Evolutionary conservation across 192 early-diverging fungal genomes (phyloP).

Genomic region (Neocallimastix lanati): DNA sequence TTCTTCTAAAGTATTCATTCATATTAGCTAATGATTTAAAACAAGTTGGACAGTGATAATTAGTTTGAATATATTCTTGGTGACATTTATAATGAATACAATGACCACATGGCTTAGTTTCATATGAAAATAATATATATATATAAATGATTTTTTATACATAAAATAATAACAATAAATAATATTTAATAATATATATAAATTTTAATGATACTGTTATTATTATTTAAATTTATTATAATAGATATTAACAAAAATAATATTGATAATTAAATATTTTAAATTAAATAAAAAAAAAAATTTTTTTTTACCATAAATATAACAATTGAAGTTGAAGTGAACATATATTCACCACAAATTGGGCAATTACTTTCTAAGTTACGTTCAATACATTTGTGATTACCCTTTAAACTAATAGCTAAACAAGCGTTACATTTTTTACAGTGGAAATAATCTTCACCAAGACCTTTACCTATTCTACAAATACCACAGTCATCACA

Average conservation of each 20-base stretch:
- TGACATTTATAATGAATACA: conserved; percentile 79
- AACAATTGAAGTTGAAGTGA: conserved; percentile 60
- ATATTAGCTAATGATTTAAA: conserved; percentile 78
- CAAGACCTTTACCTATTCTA: conserved; percentile 59
- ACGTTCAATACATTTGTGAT: conserved; percentile 79
- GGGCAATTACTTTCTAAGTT: conserved; percentile 84
- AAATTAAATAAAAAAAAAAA: no score
- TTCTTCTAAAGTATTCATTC: conserved; percentile 54
- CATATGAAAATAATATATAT: no score
- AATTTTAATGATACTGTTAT: neutral
- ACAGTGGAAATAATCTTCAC: conserved; percentile 80
- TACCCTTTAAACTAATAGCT: conserved; percentile 43
- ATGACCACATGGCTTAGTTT: conserved; percentile 63
- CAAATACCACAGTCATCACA: conserved; percentile 88
- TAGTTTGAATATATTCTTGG: conserved; percentile 62
- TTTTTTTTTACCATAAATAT: conserved; percentile 53
- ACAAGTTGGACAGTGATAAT: conserved; percentile 91
- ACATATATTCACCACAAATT: conserved; percentile 90
- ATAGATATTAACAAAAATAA: neutral
- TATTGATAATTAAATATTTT: neutral
- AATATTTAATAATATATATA: neutral
- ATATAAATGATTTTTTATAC: neutral
- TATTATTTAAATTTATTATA: neutral
- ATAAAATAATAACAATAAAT: neutral
- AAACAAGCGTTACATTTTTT: conserved; percentile 81